Conservation (phyloP, 2,329 filamentous ascomycete genomes). For the Calycina herbarum region DNA sequence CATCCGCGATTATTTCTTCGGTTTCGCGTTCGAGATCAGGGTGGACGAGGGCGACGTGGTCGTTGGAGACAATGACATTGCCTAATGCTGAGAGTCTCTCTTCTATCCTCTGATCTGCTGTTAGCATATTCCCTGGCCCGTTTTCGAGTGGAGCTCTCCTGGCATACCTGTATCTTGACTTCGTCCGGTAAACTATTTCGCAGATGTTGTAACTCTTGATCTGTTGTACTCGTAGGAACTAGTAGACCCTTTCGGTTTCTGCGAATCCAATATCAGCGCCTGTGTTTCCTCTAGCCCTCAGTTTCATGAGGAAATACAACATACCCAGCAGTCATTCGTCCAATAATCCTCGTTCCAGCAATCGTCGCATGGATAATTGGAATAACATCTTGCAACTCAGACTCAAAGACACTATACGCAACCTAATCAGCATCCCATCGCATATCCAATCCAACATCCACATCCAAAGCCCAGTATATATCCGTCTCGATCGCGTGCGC, state of each 20-base stretch:
- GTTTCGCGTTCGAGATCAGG: conserved; percentile 97
- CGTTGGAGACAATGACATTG: conserved; percentile 95
- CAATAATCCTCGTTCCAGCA: conserved; percentile 93
- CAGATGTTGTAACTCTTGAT: conserved; percentile 97
- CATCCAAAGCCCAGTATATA: background rate
- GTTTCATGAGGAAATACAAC: conserved; percentile 31
- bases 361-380: conserved; percentile 97
- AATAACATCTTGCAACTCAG: conserved; percentile 94
- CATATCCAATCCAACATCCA: conserved; percentile 1
- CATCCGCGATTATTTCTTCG: conserved; percentile 97
- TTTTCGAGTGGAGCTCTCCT: background rate
- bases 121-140: background rate
- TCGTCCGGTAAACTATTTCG: conserved; percentile 90
- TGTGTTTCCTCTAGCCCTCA: background rate
- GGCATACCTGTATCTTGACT: conserved; percentile 70
- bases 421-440: conserved; percentile 17
- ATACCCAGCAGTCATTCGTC: conserved; percentile 88
- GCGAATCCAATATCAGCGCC: conserved; percentile 18
- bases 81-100: conserved; percentile 93
- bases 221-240: conserved; percentile 91
- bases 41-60: conserved; percentile 95
- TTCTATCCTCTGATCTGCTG: conserved; percentile 72
- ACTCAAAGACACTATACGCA: conserved; percentile 78
- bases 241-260: conserved; percentile 96
- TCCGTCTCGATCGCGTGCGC: no score